Evolutionary conservation across 345 rosid genomes (phyloP), one percentile per base, ranked within the genome.

Genomic region (Pistacia integerrima): DNA sequence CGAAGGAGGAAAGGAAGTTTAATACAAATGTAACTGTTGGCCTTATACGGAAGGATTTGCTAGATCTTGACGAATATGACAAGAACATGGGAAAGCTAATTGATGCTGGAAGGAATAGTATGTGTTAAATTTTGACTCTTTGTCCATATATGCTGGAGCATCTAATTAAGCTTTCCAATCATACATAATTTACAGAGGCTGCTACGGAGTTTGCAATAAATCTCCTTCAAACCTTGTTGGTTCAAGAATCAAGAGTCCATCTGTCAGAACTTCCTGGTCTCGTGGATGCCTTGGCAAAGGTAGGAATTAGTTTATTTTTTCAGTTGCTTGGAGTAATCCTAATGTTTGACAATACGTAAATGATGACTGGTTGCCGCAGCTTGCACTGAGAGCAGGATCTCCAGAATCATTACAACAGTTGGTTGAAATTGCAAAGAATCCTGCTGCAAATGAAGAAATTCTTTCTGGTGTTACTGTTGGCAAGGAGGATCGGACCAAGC

Each of bases 21-120:
- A 83, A 83, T 62, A 80, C 76, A 75, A 81, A 80, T 69, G 77
- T 83, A 48, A 78, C 84, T 16, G 67, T 84, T 52, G 84, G 84
- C 69, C 87, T 84, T 61, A 78, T 84, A 51, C 68, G 49, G 30
- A 68, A 78, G 76, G 82, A 78, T 78, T 75, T 84, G 64, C 82
- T 84, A 64, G 76, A 84, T 70, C 82, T 84, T 70, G 80, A 84
- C 1, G 84, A 84, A 58, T 84, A 81, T 74, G 75, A 81, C 73
- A 75, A 76, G 25, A 80, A 84, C 52, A 78, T 84, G 76, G 87
- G 82, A 30, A 84, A 84, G 70, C 84, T 84, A 44, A 74, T 81
- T 51, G 82, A 84, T 41, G 84, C 82, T 5, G 87, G 87, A 81
- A 78, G 78, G 66, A 81, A 84, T 76, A 84, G 87, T 84, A 81